phyloP scores from a whole-genome alignment of 352 stramenopile genomes.

The Pythium insidiosum region DNA sequence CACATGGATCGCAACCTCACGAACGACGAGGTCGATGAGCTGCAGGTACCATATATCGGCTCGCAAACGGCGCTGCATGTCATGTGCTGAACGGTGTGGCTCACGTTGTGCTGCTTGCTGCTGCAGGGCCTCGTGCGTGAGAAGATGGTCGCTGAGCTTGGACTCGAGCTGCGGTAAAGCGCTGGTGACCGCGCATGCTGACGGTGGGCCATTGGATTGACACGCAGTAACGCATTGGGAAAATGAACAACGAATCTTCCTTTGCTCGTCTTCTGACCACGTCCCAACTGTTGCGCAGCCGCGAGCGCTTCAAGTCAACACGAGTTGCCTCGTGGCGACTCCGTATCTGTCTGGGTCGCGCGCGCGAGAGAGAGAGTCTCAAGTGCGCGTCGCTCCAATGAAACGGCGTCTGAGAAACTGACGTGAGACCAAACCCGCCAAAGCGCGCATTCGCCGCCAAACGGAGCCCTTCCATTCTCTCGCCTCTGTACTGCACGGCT shows the following conservation, averaged over 20 bases:
- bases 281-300: no score
- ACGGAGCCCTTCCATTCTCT: no score
- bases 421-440: no score
- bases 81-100: neutral
- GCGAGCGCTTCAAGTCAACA: neutral
- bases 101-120: neutral
- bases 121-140: slow-evolving; percentile 60
- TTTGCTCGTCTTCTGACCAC: no score
- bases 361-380: no score
- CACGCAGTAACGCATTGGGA: no score
- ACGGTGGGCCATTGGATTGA: no score
- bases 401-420: neutral
- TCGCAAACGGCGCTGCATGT: neutral
- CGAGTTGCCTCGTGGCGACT: neutral
- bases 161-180: slow-evolving; percentile 90
- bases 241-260: no score
- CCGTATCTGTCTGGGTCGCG: no score
- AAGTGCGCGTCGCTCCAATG: neutral
- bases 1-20: slow-evolving; percentile 98
- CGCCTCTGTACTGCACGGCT: no score
- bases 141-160: slow-evolving; percentile 66
- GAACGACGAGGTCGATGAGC: slow-evolving; percentile 97
- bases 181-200: no score
- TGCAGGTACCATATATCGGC: slow-evolving; percentile 71
- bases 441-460: no score